Percentiles rank a stretch among this genome's conserved stretches.
Evolutionary conservation across 2,329 filamentous ascomycete genomes (phyloP).

Genomic region (Huntiella abstrusa): DNA sequence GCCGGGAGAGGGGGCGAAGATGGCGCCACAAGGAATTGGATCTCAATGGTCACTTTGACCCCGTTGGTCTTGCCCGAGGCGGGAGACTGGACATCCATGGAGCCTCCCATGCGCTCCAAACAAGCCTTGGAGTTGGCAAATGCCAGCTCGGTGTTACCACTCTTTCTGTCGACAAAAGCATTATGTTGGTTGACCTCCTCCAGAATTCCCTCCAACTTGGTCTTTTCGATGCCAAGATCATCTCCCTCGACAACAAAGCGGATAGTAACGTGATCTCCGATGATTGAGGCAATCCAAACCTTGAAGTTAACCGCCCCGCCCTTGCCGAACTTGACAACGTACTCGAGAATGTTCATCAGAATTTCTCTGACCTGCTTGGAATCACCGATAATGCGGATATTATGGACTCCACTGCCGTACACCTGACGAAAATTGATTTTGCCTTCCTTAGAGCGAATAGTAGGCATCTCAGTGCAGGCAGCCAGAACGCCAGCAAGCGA

Average conservation of each 20-base stretch:
- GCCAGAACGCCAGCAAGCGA: slow-evolving; percentile 53
- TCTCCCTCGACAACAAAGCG: slow-evolving; percentile 59
- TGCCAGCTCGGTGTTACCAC: slow-evolving; percentile 60
- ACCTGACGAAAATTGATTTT: slow-evolving; percentile 53
- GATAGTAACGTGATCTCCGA: slow-evolving; percentile 43
- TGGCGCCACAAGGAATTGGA: slow-evolving; percentile 35
- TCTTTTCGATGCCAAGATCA: slow-evolving; percentile 64
- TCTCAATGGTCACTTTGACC: slow-evolving; percentile 57
- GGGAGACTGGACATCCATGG: slow-evolving; percentile 50
- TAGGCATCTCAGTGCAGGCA: slow-evolving; percentile 73
- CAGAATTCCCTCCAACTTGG: slow-evolving; percentile 54
- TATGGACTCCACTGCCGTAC: slow-evolving; percentile 38
- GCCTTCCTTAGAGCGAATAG: slow-evolving; percentile 65
- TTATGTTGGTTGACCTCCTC: slow-evolving; percentile 70
- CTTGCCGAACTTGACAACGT: slow-evolving; percentile 57
- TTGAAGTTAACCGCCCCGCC: slow-evolving; percentile 49
- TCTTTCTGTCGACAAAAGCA: slow-evolving; percentile 57
- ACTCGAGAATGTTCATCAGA: slow-evolving; percentile 59
- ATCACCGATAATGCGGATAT: slow-evolving; percentile 62
- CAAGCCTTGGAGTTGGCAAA: slow-evolving; percentile 68
- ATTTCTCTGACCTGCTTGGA: slow-evolving; percentile 71
- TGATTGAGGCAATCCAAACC: slow-evolving; percentile 44
- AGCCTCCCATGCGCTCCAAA: slow-evolving; percentile 59
- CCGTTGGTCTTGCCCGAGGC: slow-evolving; percentile 33
- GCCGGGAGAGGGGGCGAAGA: not conserved